Evolutionary conservation across 129 eudicot genomes (phyloP), one percentile per base, ranked within the genome.

Genomic region (Rutidosis leptorrhynchoides): DNA sequence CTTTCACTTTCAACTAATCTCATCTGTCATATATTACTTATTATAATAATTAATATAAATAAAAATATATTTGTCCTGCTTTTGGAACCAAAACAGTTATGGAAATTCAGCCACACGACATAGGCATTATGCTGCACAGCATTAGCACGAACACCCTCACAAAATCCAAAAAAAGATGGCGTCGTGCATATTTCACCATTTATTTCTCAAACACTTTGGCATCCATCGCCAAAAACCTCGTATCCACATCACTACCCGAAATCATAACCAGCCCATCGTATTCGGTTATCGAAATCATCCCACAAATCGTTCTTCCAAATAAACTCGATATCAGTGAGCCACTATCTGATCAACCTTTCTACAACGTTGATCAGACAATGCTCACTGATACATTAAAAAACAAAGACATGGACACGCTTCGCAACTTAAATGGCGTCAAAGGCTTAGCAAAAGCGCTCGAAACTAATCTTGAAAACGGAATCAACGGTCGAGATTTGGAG

Each of bases 161-260:
- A 25, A 72, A 74, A 45, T 83, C 90, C 42, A 85, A 82, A 54
- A 87, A 84, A 68, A 72, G 89, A 77, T 87, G 95, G 95, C 81
- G 95, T 6, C 65, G 81, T 14, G 87, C 90, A 5, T 87, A 81
- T 68, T 63, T 82, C 15, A 71, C 79, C 29, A 77, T 87, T 15
- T 72, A 68, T 35, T 77, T 79, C 68, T 84, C 95, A 10, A 79
- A 78, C 54, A 76, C 77, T 53, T 58, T 82, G 67, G 63, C 74
- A 1, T 81, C 89, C 30, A 68, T 83, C 7, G 72, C 77, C 37
- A 79, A 62, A 74, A 62, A 72, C 4, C 3, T 60, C 0, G 61
- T 64, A 53, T n/a, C 76, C 68, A 69, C 67, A 6, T 71, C 81
- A 20, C 9, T 49, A 9, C 29, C 78, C 0, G 37, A 66, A 14